A percentile compares a stretch with the other conserved stretches of the same genome.
These are phyloP conservation scores for Lactarius sanguifluus DNA, from an alignment of 768 basidiomycete species.

Conservation along the genomic window DNA sequence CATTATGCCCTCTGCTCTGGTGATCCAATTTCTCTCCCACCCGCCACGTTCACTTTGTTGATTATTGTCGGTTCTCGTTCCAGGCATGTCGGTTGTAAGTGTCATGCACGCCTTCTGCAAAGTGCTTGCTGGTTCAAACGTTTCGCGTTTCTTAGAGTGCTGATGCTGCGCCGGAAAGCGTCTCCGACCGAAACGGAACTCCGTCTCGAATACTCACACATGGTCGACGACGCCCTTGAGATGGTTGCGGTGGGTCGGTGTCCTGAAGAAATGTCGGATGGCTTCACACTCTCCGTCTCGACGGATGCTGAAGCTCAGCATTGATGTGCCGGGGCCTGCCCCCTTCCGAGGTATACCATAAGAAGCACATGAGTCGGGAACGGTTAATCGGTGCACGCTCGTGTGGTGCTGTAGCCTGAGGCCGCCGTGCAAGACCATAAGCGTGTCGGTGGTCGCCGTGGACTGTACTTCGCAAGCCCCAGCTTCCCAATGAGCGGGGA, in stretches of 20 bases:
- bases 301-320: not conserved
- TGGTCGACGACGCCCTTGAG: conserved; percentile 25
- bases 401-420: conserved; percentile 3
- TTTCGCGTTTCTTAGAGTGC: conserved; percentile 19
- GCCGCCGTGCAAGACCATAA: not conserved
- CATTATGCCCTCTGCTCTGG: conserved; percentile 25
- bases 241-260: conserved; percentile 1
- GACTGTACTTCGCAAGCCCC: conserved; percentile 1
- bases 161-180: conserved; percentile 26
- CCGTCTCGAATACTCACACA: not conserved
- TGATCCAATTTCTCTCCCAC: not conserved
- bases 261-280: not conserved
- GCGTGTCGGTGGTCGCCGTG: not conserved
- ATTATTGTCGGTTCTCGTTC: not conserved
- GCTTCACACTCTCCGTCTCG: not conserved
- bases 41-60: not conserved
- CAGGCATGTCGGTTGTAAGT: conserved; percentile 26
- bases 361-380: not conserved
- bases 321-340: not conserved
- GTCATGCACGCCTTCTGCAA: not conserved
- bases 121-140: not conserved
- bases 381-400: not conserved
- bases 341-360: not conserved
- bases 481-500: not conserved
- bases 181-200: conserved; percentile 23